phyloP scores from a whole-genome alignment of 371 early-diverging fungal genomes.

The Smittium mucronatum region DNA sequence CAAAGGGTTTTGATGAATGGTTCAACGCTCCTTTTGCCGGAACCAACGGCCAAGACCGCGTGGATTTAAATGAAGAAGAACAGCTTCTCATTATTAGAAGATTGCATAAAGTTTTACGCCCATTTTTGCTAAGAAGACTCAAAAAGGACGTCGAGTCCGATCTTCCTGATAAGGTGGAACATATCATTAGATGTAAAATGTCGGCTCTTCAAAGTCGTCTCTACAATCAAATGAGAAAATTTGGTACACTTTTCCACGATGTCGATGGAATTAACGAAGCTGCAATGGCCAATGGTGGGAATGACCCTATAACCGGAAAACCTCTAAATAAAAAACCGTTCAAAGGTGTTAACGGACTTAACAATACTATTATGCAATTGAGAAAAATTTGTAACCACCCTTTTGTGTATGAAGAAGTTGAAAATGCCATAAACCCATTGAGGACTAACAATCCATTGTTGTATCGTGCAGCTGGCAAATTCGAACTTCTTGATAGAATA shows the following conservation, averaged over 20 bases:
- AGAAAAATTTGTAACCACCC: slow-evolving; percentile 99
- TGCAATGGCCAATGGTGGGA: background rate
- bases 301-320: slow-evolving; percentile 9
- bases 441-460: slow-evolving; percentile 31
- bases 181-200: slow-evolving; percentile 85
- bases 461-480: slow-evolving; percentile 71
- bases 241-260: slow-evolving; percentile 53
- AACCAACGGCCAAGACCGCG: slow-evolving; percentile 70
- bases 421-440: slow-evolving; percentile 34
- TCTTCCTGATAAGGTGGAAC: slow-evolving; percentile 97
- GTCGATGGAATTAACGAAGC: slow-evolving; percentile 22
- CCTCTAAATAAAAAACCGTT: slow-evolving; percentile 22
- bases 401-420: slow-evolving; percentile 94
- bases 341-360: slow-evolving; percentile 57
- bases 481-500: slow-evolving; percentile 93
- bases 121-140: slow-evolving; percentile 92
- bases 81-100: slow-evolving; percentile 90
- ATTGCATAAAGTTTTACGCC: slow-evolving; percentile 93
- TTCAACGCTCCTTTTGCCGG: slow-evolving; percentile 92
- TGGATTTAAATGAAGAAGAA: slow-evolving; percentile 95
- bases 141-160: slow-evolving; percentile 99
- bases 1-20: slow-evolving; percentile 95
- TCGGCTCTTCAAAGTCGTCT: slow-evolving; percentile 69
- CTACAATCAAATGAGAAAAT: slow-evolving; percentile 62
- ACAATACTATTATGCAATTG: slow-evolving; percentile 98